A percentile compares a stretch with the other conserved stretches of the same genome.
These are phyloP conservation scores for Tolypocladium endophyticum DNA, from an alignment of 2,329 filamentous ascomycete species.

Conservation along the genomic window DNA sequence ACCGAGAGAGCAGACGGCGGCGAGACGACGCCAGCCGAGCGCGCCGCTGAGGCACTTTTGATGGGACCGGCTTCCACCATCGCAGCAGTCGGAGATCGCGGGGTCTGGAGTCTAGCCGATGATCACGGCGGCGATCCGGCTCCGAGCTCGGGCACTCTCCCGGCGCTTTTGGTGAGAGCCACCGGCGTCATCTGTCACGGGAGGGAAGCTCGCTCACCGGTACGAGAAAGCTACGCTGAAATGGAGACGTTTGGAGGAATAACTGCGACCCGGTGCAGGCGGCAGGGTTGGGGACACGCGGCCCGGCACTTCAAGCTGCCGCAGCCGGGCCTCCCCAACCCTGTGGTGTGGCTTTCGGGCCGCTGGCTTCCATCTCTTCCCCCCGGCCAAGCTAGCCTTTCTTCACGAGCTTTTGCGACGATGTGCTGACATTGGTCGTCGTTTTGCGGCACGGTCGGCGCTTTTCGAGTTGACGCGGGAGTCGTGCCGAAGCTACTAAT, in stretches of 20 bases:
- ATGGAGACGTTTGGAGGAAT: neutral
- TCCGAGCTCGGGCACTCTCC: neutral
- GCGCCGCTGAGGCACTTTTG: neutral
- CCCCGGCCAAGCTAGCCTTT: neutral
- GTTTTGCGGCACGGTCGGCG: neutral
- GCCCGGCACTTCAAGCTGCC: neutral
- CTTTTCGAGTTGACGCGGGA: no score
- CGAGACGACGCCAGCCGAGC: neutral
- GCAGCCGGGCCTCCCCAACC: neutral
- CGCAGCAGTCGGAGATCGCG: neutral
- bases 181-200: neutral
- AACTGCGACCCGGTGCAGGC: neutral
- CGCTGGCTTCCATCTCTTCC: neutral
- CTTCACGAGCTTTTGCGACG: neutral
- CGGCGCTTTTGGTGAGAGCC: neutral
- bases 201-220: neutral
- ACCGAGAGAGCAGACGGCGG: neutral
- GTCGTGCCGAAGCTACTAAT: no score
- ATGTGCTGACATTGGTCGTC: neutral
- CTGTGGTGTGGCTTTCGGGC: neutral
- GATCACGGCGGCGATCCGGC: neutral
- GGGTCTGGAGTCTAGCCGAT: neutral
- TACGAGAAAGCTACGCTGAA: neutral
- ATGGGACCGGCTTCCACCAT: neutral
- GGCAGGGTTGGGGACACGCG: neutral